These are phyloP conservation scores for Nemania sp. DNA, from an alignment of 2,329 filamentous ascomycete genomes.

Conservation along the genomic window DNA sequence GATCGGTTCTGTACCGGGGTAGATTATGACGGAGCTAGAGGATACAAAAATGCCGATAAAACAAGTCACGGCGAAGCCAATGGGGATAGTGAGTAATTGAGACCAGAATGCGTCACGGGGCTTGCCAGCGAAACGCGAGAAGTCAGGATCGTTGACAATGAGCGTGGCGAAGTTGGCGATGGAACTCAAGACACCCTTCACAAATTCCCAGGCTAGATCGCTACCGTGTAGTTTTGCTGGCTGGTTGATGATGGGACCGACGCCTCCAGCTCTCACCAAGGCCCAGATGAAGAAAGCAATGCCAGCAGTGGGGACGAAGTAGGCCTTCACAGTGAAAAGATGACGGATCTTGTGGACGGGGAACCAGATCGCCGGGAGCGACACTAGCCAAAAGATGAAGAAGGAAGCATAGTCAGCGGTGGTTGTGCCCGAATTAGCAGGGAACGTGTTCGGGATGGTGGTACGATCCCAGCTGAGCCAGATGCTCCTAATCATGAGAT, in stretches of 20 bases:
- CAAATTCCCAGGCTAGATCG: slow-evolving; percentile 81
- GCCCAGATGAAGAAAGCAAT: slow-evolving; percentile 91
- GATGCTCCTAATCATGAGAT: slow-evolving; percentile 88
- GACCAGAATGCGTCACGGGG: slow-evolving; percentile 83
- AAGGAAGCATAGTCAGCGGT: slow-evolving; percentile 84
- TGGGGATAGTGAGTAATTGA: slow-evolving; percentile 79
- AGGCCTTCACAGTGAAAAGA: slow-evolving; percentile 90
- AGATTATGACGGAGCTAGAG: slow-evolving; percentile 77
- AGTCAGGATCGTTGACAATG: slow-evolving; percentile 86
- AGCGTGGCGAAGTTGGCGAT: slow-evolving; percentile 93
- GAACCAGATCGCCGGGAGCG: slow-evolving; percentile 87
- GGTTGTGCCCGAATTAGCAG: slow-evolving; percentile 73
- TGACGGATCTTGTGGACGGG: slow-evolving; percentile 90
- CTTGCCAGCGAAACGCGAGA: slow-evolving; percentile 83
- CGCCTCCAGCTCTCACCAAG: slow-evolving; percentile 81
- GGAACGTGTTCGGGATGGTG: slow-evolving; percentile 75
- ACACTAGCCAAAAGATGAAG: slow-evolving; percentile 86
- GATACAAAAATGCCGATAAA: slow-evolving; percentile 87
- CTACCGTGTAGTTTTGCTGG: slow-evolving; percentile 72
- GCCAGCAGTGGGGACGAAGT: slow-evolving; percentile 84
- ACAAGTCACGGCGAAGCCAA: slow-evolving; percentile 79
- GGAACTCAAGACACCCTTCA: slow-evolving; percentile 87
- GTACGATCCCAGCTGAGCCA: slow-evolving; percentile 75
- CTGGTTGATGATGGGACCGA: slow-evolving; percentile 85
- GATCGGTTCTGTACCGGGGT: slow-evolving; percentile 69